These are phyloP conservation scores for Ogataea neopini DNA, from an alignment of 805 yeast genomes.

Conservation along the genomic window DNA sequence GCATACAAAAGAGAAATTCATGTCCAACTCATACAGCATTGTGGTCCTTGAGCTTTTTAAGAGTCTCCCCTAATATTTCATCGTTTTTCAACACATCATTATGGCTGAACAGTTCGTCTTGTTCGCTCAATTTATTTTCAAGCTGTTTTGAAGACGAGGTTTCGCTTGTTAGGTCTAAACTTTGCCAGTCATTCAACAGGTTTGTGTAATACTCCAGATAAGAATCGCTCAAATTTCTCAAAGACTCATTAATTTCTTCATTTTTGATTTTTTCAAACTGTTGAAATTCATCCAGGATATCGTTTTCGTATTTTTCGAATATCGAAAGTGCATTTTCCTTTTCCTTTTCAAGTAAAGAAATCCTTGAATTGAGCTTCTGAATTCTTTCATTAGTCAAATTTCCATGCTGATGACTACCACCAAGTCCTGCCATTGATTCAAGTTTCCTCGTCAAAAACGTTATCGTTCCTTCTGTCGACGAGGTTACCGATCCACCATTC, in stretches of 20 bases:
- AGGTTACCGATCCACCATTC: slow-evolving; percentile 38
- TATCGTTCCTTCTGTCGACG: slow-evolving; percentile 38
- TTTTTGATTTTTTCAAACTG: slow-evolving; percentile 81
- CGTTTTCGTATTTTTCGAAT: slow-evolving; percentile 47
- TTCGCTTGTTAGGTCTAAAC: slow-evolving; percentile 21
- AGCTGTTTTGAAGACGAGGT: slow-evolving; percentile 9
- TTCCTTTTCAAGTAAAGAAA: slow-evolving; percentile 47
- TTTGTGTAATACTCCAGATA: slow-evolving; percentile 73
- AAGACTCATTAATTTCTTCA: slow-evolving; percentile 69
- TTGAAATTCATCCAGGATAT: slow-evolving; percentile 51
- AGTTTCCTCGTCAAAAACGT: slow-evolving; percentile 46
- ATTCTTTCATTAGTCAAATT: slow-evolving; percentile 45
- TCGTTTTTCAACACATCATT: slow-evolving; percentile 32
- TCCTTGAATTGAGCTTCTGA: slow-evolving; percentile 41
- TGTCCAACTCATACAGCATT: slow-evolving; percentile 5
- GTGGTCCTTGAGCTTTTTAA: slow-evolving; percentile 18
- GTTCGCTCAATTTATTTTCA: slow-evolving; percentile 25
- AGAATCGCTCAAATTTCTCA: slow-evolving; percentile 71
- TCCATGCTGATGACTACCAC: slow-evolving; percentile 40
- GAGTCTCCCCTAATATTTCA: slow-evolving; percentile 25
- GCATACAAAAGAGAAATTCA: not conserved
- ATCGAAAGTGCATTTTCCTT: slow-evolving; percentile 44
- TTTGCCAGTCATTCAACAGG: slow-evolving; percentile 70
- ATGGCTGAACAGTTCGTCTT: slow-evolving; percentile 27
- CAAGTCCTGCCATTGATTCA: slow-evolving; percentile 45